Percentiles rank a stretch among this genome's conserved stretches.
phyloP scores from a whole-genome alignment of 164 flowering plant genomes.

The Tinospora cordifolia region DNA sequence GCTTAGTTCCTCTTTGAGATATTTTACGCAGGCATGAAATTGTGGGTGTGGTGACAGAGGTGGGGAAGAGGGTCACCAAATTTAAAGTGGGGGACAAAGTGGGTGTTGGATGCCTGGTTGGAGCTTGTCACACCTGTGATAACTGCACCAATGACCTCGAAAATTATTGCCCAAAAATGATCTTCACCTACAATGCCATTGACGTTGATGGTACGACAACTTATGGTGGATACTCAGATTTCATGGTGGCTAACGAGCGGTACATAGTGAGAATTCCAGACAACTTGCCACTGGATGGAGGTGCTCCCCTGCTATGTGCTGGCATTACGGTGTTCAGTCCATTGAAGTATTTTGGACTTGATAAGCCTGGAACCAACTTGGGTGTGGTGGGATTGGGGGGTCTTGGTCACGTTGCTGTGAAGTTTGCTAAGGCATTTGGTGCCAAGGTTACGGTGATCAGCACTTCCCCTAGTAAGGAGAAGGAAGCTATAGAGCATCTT shows the following conservation, averaged over 20 bases:
- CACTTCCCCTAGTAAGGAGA: slow-evolving; percentile 48
- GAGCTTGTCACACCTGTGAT: slow-evolving; percentile 27
- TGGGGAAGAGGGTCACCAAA: slow-evolving; percentile 26
- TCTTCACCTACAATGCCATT: slow-evolving; percentile 21
- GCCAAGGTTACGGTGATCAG: slow-evolving; percentile 61
- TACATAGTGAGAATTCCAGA: slow-evolving; percentile 38
- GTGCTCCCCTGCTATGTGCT: slow-evolving; percentile 41
- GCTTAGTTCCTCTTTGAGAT: neutral
- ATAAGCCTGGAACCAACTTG: slow-evolving; percentile 31
- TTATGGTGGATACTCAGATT: slow-evolving; percentile 35
- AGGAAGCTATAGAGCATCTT: slow-evolving; percentile 46
- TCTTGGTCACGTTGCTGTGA: slow-evolving; percentile 50
- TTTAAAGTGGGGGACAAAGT: slow-evolving; percentile 31
- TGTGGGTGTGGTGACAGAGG: slow-evolving; percentile 31
- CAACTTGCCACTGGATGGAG: slow-evolving; percentile 34
- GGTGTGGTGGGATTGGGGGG: slow-evolving; percentile 61
- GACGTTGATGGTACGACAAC: slow-evolving; percentile 27
- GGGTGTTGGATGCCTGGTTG: slow-evolving; percentile 33
- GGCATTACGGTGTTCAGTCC: slow-evolving; percentile 50
- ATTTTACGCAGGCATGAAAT: slow-evolving; percentile 28
- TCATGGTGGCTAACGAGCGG: slow-evolving; percentile 29
- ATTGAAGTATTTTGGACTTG: slow-evolving; percentile 30
- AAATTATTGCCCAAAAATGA: slow-evolving; percentile 29
- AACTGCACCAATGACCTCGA: slow-evolving; percentile 23
- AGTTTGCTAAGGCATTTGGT: slow-evolving; percentile 56